Evolutionary conservation across 129 eudicot species (phyloP), one percentile per base, ranked within the genome.

Genomic region (Helianthus tuberosus): DNA sequence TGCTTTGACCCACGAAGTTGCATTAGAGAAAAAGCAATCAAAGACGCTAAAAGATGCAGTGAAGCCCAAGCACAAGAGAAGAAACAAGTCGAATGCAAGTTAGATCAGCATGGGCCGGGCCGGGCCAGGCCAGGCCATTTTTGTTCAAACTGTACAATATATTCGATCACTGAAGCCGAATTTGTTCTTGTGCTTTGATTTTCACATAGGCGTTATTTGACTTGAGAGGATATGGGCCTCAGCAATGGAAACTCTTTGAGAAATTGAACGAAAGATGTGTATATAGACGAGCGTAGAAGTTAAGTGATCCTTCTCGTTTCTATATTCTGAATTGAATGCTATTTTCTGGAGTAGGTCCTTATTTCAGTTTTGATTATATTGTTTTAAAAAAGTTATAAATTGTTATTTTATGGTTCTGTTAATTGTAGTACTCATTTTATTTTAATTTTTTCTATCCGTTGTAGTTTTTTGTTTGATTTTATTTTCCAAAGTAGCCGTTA

Each of bases 1-100:
- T 32, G 44, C 83, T 69, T 61, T 79, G 17, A 61, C 69, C 14
- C 61, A 32, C 25, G 85, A 65, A 17, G 46, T 60, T 15, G 83
- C 58, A 54, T 62, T 23, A 48, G 68, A 59, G 51, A 76, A 41
- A 14, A 78, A 55, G 11, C 77, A 72, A 77, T 67, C 78, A 3
- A 86, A 81, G 86, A 83, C 96, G 1, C 66, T 94, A 63, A 69
- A 72, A 75, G 97, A 94, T 83, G 97, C 98, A 35, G 92, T 94
- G 74, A 94, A 94, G 79, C 96, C 96, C 5, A 94, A 77, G 81
- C 85, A 88, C 86, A 90, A 85, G 75, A 83, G 97, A 73, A 93
- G 72, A 76, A 88, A 82, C 84, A 91, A 89, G 79, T 57, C 59
- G 16, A 65, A 86, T 12, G 12, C 73, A 38, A 38, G 47, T 38